Percentiles rank a stretch among this genome's conserved stretches.
These are phyloP conservation scores for Trichoderma aggressivum DNA, from an alignment of 2,329 filamentous ascomycete species.

Conservation along the genomic window DNA sequence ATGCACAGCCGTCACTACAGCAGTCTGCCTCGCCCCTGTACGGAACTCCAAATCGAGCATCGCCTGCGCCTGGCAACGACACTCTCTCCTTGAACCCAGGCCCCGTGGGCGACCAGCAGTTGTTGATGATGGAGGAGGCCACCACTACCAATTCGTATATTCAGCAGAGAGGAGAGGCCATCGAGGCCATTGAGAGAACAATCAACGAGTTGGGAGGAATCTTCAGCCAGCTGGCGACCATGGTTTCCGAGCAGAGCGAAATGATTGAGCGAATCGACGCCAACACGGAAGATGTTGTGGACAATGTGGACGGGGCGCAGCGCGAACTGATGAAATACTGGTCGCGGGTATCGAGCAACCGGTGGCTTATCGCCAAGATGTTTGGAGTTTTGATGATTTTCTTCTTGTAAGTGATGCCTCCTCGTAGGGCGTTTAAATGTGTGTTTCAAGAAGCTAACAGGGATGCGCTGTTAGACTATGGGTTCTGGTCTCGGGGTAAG, in stretches of 20 bases:
- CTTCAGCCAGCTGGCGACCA: slow-evolving; percentile 89
- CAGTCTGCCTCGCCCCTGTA: slow-evolving; percentile 85
- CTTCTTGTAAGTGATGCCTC: slow-evolving; percentile 56
- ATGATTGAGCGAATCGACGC: slow-evolving; percentile 97
- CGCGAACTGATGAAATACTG: slow-evolving; percentile 96
- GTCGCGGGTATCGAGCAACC: slow-evolving; percentile 87
- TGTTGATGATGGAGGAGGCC: slow-evolving; percentile 89
- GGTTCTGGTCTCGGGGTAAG: slow-evolving; percentile 39
- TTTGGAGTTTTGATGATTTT: slow-evolving; percentile 88
- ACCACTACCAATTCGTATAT: slow-evolving; percentile 85
- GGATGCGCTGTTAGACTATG: slow-evolving; percentile 33
- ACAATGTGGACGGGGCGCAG: slow-evolving; percentile 97
- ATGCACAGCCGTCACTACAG: slow-evolving; percentile 64
- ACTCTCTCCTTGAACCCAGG: slow-evolving; percentile 72
- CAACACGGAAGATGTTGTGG: slow-evolving; percentile 95
- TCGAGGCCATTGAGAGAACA: slow-evolving; percentile 93
- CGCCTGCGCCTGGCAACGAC: slow-evolving; percentile 66
- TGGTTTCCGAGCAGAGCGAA: slow-evolving; percentile 96
- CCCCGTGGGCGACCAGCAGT: slow-evolving; percentile 72
- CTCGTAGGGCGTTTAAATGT: background rate
- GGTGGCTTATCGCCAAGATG: slow-evolving; percentile 88
- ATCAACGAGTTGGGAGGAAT: slow-evolving; percentile 88
- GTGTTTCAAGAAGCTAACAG: slow-evolving; percentile 1
- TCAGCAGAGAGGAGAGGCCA: slow-evolving; percentile 88
- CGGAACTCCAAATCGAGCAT: slow-evolving; percentile 67